Evolutionary conservation across 352 stramenopile genomes (phyloP).

Genomic region (Pythium pyrilobum): DNA sequence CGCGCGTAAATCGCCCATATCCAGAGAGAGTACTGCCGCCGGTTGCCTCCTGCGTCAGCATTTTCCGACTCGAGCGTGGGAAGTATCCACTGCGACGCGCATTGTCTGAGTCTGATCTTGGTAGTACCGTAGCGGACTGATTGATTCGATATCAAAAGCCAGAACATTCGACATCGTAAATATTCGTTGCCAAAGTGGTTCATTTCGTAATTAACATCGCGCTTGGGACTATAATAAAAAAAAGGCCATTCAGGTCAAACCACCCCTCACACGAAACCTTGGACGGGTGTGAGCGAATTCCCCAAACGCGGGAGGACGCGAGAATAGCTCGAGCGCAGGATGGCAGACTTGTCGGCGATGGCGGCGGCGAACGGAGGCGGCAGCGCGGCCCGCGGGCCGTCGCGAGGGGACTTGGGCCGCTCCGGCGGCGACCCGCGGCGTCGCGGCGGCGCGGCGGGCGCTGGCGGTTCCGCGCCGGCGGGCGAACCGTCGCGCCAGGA

Average conservation of each 20-base stretch:
- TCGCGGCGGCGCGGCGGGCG: neutral
- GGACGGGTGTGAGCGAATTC: no score
- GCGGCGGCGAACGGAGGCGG: neutral
- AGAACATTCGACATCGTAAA: no score
- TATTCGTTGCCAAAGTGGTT: no score
- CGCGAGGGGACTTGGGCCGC: neutral
- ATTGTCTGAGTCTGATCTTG: conserved; percentile 14
- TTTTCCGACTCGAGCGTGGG: neutral
- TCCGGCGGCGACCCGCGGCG: conserved; percentile 4
- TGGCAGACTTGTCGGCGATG: conserved; percentile 5
- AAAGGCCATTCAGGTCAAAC: conserved; percentile 19
- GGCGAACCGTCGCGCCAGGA: conserved; percentile 23
- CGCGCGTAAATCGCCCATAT: conserved; percentile 29
- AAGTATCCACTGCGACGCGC: no score
- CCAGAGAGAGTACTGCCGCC: neutral
- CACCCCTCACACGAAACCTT: neutral
- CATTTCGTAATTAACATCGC: no score
- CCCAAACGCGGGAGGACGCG: no score
- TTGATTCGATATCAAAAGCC: neutral
- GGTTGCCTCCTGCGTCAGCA: neutral
- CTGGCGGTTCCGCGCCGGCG: neutral
- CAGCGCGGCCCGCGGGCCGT: neutral
- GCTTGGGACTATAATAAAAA: no score
- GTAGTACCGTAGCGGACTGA: conserved; percentile 5
- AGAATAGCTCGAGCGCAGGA: neutral